Base-by-base conservation (phyloP, 2,329 filamentous ascomycete species). In the Sporothrix pallida region DNA sequence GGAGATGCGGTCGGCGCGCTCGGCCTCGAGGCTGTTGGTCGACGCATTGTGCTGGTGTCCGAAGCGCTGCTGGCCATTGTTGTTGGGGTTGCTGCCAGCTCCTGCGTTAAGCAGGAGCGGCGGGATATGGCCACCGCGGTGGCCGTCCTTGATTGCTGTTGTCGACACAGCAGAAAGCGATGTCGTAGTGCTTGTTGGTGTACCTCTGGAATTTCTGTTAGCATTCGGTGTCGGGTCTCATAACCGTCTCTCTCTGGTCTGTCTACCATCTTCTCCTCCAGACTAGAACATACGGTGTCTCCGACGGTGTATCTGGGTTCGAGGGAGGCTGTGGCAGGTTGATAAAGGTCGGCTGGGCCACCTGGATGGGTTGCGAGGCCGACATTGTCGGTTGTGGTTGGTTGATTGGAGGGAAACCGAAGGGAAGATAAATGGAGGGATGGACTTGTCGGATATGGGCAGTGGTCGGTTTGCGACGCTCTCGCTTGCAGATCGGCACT, bases 81-180 rank as follows among this genome's bases (percentile, higher is more conserved):
- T 62, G n/a, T 69, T 70, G 42, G 26, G 31, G 15, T 42, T 23
- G 10, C 52, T 87, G 73, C 86, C 83, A 72, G 46, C 26, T 20
- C 71, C 62, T 37, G n/a, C 69, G 42, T 56, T 63, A 6, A 68
- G 54, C 1, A 56, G 17, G 12, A 75, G 68, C 13, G 73, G 72
- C 1, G 73, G 76, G 3, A 75, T 15, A 42, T 76, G 70, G 80
- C 94, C 90, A 76, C 95, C 95, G 75, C 94, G 93, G 80, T 98
- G 94, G 78, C 95, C 95, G 81, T 98, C 95, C 83, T 98, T 97
- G 86, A 97, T 97, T 70, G 95, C 95, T 13, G 94, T 96, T 20
- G 95, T 98, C 17, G 94, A 97, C 67, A 98, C 88, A 56, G 94
- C 91, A 37, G 94, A 97, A 79, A 98, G 91, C 70, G 94, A 97